phyloP scores from a whole-genome alignment of 2,329 filamentous ascomycete genomes.

The Alternaria infectoria region DNA sequence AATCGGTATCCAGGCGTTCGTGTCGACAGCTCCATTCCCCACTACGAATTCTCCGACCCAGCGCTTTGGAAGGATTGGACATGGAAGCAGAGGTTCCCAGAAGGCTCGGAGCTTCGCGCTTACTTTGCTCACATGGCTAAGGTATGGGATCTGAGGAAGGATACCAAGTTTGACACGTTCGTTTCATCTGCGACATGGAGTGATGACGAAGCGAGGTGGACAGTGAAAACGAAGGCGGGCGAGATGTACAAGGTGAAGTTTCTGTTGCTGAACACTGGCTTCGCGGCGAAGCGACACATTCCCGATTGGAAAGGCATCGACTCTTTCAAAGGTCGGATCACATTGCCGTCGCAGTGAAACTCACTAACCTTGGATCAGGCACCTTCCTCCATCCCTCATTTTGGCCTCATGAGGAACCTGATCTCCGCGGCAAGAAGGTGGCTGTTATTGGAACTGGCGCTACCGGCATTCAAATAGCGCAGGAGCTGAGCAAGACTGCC shows the following conservation, averaged over 20 bases:
- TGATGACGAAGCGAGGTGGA: slow-evolving; percentile 50
- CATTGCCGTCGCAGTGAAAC: not conserved
- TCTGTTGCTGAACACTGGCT: slow-evolving; percentile 57
- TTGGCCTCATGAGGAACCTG: slow-evolving; percentile 62
- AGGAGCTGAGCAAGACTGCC: slow-evolving; percentile 61
- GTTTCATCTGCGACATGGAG: slow-evolving; percentile 54
- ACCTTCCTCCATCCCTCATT: slow-evolving; percentile 62
- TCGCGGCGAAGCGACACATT: slow-evolving; percentile 53
- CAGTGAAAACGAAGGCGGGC: slow-evolving; percentile 52
- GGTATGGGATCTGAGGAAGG: slow-evolving; percentile 27
- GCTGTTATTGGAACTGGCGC: slow-evolving; percentile 67
- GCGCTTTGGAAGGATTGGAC: slow-evolving; percentile 25
- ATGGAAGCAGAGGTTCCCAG: slow-evolving; percentile 30
- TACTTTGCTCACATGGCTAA: slow-evolving; percentile 30
- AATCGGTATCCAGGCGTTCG: slow-evolving; percentile 40
- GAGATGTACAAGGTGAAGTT: slow-evolving; percentile 49
- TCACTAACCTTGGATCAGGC: not conserved
- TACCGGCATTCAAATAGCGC: slow-evolving; percentile 66
- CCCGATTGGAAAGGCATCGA: slow-evolving; percentile 49
- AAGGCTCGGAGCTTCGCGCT: slow-evolving; percentile 20
- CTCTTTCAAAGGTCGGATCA: slow-evolving; percentile 25
- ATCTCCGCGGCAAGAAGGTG: slow-evolving; percentile 62
- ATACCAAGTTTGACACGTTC: slow-evolving; percentile 49
- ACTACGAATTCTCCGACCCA: slow-evolving; percentile 32
- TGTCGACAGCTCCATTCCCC: slow-evolving; percentile 28